Evolutionary conservation across 1,139 yeast genomes (phyloP), one percentile per base, ranked within the genome.

Genomic region (Candida dubliniensis): DNA sequence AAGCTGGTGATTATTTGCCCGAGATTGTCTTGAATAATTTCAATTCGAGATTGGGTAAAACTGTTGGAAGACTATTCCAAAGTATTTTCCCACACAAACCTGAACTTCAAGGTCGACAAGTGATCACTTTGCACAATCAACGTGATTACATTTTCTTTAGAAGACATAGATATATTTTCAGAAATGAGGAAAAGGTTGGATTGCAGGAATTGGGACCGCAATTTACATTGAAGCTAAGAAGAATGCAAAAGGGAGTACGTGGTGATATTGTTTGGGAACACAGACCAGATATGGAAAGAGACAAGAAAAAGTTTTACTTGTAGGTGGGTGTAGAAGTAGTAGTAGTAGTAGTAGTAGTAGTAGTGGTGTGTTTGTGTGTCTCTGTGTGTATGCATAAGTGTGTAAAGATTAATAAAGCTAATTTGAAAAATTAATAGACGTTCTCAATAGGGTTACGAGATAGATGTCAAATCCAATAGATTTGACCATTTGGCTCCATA

Each of bases 181-280:
- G 82, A 57, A 87, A 90, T 61, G 96, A 90, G 53, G 96, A 89
- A 61, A 83, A 81, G 57, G 98, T 91, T 1, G 98, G 99, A 5
- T 70, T 93, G 43, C 99, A 93, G 60, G 99, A 95, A 60, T 72
- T 93, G 40, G 99, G 99, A 0, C 99, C 99, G 0, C 96, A 91
- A 64, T 95, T 93, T 63, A 95, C 99, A 0, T 69, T 93, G 60
- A 85, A 87, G 60, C 71, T 95, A 53, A 79, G 96, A 63, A 77
- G 98, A 59, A 73, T 95, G 49, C 98, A 91, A 64, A 85, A 82
- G 70, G 99, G 98, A 38, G 77, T 93, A 57, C 83, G 84, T 59
- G 96, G 89, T 52, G 98, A 93, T 57, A 76, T 88, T 27, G 96
- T 89, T 59, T 93, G 98, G 97, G 97, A 93, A 66, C 96, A 90